A percentile compares a stretch with the other conserved stretches of the same genome.
These are phyloP conservation scores for Chrysanthemum lavandulifolium DNA, from an alignment of 129 eudicot species.

Conservation along the genomic window DNA sequence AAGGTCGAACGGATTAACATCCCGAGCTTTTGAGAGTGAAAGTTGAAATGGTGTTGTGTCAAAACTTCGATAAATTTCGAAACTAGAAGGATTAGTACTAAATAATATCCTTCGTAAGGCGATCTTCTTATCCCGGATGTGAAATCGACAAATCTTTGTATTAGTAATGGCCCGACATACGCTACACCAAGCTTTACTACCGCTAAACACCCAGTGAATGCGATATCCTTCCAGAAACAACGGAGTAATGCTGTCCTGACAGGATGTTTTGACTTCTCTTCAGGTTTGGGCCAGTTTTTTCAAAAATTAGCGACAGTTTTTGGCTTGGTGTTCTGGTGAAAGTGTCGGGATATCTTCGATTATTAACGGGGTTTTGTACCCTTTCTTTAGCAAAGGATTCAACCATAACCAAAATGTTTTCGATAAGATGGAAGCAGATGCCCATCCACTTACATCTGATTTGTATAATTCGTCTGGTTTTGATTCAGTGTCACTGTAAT, in stretches of 20 bases:
- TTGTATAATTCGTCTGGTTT: slow-evolving; percentile 23
- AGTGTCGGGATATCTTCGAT: slow-evolving; percentile 63
- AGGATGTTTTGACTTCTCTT: slow-evolving; percentile 44
- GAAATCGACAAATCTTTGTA: slow-evolving; percentile 52
- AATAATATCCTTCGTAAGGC: slow-evolving; percentile 50
- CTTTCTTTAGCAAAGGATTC: slow-evolving; percentile 54
- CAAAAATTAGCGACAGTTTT: slow-evolving; percentile 47
- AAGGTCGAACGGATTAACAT: slow-evolving; percentile 54
- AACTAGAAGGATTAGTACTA: slow-evolving; percentile 36
- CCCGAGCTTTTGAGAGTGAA: slow-evolving; percentile 55
- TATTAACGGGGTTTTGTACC: slow-evolving; percentile 46
- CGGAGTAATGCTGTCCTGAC: slow-evolving; percentile 47
- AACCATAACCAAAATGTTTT: slow-evolving; percentile 56
- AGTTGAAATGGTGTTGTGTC: slow-evolving; percentile 57
- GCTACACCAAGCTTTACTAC: slow-evolving; percentile 36
- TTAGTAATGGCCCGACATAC: slow-evolving; percentile 63
- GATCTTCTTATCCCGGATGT: slow-evolving; percentile 43
- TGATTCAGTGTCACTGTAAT: slow-evolving; percentile 33
- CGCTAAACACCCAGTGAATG: slow-evolving; percentile 49
- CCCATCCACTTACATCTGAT: slow-evolving; percentile 54
- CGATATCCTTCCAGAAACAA: slow-evolving; percentile 60
- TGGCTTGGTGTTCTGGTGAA: slow-evolving; percentile 51
- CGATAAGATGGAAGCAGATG: slow-evolving; percentile 53
- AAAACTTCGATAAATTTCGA: slow-evolving; percentile 60
- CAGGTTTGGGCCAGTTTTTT: slow-evolving; percentile 61